phyloP scores from a whole-genome alignment of 768 basidiomycete species.

The Dendrothele bispora region DNA sequence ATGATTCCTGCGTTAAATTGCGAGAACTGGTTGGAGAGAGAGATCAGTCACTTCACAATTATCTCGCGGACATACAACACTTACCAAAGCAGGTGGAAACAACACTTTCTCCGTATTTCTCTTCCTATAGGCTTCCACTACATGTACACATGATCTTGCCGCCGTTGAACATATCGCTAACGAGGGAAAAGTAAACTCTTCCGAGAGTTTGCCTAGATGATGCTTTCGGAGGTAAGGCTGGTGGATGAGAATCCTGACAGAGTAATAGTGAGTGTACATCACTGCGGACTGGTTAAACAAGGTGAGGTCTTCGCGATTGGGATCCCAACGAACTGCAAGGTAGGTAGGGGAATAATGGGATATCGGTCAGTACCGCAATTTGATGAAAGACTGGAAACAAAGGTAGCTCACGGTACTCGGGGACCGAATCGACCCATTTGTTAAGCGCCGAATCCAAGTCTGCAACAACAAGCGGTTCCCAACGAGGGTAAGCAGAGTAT shows the following conservation, averaged over 20 bases:
- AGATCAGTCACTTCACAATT: neutral
- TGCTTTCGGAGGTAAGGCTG: constrained; percentile 62
- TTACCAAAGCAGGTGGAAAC: constrained; percentile 10
- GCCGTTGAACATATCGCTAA: constrained; percentile 75
- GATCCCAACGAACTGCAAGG: constrained; percentile 42
- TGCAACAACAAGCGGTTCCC: constrained; percentile 54
- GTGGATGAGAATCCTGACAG: constrained; percentile 60
- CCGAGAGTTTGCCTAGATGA: constrained; percentile 35
- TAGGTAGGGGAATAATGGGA: neutral
- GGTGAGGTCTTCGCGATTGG: constrained; percentile 33
- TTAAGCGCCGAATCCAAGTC: constrained; percentile 62
- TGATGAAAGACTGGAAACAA: constrained; percentile 6
- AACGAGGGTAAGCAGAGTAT: constrained; percentile 33
- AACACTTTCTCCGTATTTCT: constrained; percentile 3
- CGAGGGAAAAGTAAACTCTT: constrained; percentile 39
- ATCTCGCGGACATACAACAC: neutral
- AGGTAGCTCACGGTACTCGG: constrained; percentile 33
- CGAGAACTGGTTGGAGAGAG: constrained; percentile 12
- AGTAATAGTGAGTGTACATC: constrained; percentile 23
- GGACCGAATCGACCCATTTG: constrained; percentile 56
- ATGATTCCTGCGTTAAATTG: constrained; percentile 34
- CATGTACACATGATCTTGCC: constrained; percentile 59
- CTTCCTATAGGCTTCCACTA: constrained; percentile 45
- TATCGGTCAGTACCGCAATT: neutral
- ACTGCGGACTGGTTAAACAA: constrained; percentile 45